Percentiles rank a stretch among this genome's conserved stretches.
These are phyloP conservation scores for Cystobasidium pallidum DNA, from an alignment of 1,284 basidiomycete genomes.

Conservation along the genomic window DNA sequence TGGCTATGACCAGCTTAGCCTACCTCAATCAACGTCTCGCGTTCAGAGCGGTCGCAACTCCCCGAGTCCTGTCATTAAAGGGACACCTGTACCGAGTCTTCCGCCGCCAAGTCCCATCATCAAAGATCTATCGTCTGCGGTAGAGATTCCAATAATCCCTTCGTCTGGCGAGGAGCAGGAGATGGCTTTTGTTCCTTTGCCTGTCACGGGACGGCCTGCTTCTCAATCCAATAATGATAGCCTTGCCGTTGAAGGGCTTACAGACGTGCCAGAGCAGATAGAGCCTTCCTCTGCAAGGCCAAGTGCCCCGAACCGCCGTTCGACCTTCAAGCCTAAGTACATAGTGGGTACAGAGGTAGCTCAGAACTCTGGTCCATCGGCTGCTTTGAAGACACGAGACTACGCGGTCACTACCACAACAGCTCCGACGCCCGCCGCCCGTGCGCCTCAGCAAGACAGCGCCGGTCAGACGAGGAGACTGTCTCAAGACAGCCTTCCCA, in stretches of 20 bases:
- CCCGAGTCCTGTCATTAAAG: neutral
- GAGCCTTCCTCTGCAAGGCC: neutral
- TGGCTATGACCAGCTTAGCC: neutral
- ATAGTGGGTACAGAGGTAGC: constrained; percentile 33
- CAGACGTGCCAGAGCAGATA: neutral
- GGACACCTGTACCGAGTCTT: neutral
- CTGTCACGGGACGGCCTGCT: neutral
- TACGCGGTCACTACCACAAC: neutral
- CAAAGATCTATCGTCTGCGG: neutral
- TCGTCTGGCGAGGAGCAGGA: constrained; percentile 43
- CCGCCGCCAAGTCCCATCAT: neutral
- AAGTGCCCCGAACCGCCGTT: neutral
- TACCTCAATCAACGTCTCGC: neutral
- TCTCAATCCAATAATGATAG: neutral
- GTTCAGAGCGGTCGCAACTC: too few relatives aligned
- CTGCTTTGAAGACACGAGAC: constrained; percentile 11
- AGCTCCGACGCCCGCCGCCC: constrained; percentile 35
- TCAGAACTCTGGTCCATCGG: neutral
- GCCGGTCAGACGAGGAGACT: neutral
- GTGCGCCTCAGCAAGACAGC: constrained; percentile 31
- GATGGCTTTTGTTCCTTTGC: constrained; percentile 13
- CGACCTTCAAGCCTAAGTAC: constrained; percentile 47
- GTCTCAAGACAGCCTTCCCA: constrained; percentile 14
- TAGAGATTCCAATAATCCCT: constrained; percentile 26
- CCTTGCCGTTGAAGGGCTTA: neutral